These are phyloP conservation scores for Parafenestella ontariensis DNA, from an alignment of 2,329 filamentous ascomycete species.

Conservation along the genomic window DNA sequence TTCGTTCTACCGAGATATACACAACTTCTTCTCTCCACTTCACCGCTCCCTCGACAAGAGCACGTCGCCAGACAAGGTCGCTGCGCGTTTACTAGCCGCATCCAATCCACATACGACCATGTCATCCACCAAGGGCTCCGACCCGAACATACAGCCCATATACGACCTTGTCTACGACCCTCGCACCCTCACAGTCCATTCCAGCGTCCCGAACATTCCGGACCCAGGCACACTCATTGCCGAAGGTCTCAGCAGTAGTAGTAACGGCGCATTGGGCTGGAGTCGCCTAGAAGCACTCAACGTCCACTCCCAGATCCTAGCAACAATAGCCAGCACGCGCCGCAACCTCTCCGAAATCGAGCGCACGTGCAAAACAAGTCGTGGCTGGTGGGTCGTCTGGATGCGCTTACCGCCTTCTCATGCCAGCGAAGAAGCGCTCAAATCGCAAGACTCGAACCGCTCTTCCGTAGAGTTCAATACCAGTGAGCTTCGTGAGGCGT, in stretches of 20 bases:
- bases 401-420: conserved; percentile 57
- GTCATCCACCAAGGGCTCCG: conserved; percentile 39
- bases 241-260: conserved; percentile 43
- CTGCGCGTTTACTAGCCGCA: conserved; percentile 50
- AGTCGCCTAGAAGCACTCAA: conserved; percentile 66
- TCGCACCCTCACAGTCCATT: conserved; percentile 63
- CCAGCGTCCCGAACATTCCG: conserved; percentile 70
- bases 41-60: conserved; percentile 54
- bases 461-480: conserved; percentile 32
- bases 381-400: conserved; percentile 75
- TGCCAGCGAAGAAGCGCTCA: conserved; percentile 7
- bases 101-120: conserved; percentile 45
- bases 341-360: conserved; percentile 58
- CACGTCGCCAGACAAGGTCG: conserved; percentile 52
- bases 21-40: conserved; percentile 59
- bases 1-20: conserved; percentile 58
- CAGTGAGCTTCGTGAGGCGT: conserved; percentile 50
- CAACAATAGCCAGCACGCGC: conserved; percentile 62
- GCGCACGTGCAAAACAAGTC: conserved; percentile 66
- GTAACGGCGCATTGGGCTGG: conserved; percentile 45
- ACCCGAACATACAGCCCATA: conserved; percentile 54
- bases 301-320: conserved; percentile 66
- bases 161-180: conserved; percentile 69
- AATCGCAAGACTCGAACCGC: conserved; percentile 7
- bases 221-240: conserved; percentile 56